Percentiles rank a stretch among this genome's conserved stretches.
phyloP scores from a whole-genome alignment of 164 flowering plant species.

The Stephania japonica region DNA sequence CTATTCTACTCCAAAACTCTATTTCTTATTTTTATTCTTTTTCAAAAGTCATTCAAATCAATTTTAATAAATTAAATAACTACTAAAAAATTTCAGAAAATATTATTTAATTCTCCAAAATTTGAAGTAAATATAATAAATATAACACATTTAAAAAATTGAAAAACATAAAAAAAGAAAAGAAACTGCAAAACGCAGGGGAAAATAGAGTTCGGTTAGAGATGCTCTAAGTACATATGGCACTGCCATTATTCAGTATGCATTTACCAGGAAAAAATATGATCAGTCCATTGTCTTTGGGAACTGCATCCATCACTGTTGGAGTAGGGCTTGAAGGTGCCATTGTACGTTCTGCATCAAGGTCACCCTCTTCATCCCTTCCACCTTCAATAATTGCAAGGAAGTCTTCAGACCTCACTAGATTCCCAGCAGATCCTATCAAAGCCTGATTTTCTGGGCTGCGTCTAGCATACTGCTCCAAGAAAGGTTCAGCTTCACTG shows the following conservation, averaged over 20 bases:
- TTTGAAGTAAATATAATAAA: no score
- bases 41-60: no score
- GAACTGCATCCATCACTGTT: slow-evolving; percentile 42
- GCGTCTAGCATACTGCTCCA: slow-evolving; percentile 90
- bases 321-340: slow-evolving; percentile 41
- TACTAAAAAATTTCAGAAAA: no score
- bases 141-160: no score
- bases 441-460: slow-evolving; percentile 67
- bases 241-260: not conserved
- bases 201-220: no score
- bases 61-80: no score
- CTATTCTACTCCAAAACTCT: no score
- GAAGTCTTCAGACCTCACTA: slow-evolving; percentile 79
- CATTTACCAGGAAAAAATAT: slow-evolving; percentile 86
- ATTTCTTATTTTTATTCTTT: no score
- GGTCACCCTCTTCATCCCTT: slow-evolving; percentile 87
- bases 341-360: slow-evolving; percentile 36
- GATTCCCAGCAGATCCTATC: slow-evolving; percentile 86
- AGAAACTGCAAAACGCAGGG: no score
- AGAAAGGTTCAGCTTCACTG: slow-evolving; percentile 90
- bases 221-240: not conserved
- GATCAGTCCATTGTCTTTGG: slow-evolving; percentile 71
- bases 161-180: no score
- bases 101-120: no score
- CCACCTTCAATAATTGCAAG: slow-evolving; percentile 71